These are phyloP conservation scores for Fusarium abutilonis DNA, from an alignment of 2,329 filamentous ascomycete species.

Conservation along the genomic window DNA sequence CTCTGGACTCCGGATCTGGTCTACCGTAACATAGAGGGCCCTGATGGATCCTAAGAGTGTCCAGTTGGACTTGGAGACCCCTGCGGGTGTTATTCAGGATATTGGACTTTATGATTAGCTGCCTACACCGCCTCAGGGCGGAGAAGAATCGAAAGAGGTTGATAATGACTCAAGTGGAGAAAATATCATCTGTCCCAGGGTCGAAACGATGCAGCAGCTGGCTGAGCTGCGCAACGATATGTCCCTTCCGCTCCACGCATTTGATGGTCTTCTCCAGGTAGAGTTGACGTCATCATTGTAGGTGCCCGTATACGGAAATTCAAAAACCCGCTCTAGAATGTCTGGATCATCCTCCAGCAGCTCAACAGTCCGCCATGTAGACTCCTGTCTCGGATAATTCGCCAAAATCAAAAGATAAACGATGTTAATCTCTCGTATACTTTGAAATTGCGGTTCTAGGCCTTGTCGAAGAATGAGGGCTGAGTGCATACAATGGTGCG, in stretches of 20 bases:
- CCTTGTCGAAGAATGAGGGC: conserved; percentile 47
- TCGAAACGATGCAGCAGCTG: neutral
- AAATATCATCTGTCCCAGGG: too few species aligned
- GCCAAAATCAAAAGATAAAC: neutral
- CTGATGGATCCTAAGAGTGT: too few species aligned
- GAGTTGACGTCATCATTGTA: conserved; percentile 21
- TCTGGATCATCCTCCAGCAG: conserved; percentile 47
- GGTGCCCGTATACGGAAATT: conserved; percentile 46
- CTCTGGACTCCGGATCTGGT: conserved; percentile 1
- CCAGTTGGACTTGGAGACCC: too few species aligned
- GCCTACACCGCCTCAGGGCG: too few species aligned
- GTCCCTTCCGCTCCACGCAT: too few species aligned
- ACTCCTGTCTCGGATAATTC: conserved; percentile 26
- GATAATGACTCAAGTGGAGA: too few species aligned
- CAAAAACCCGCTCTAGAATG: conserved; percentile 42
- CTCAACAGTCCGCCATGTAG: conserved; percentile 27
- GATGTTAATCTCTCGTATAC: conserved; percentile 21
- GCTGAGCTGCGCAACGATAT: conserved; percentile 12
- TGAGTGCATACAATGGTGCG: conserved; percentile 50
- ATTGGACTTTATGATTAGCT: too few species aligned
- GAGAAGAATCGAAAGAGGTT: too few species aligned
- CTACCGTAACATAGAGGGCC: too few species aligned
- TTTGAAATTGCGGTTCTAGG: conserved; percentile 41
- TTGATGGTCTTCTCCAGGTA: neutral
- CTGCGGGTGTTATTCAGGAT: too few species aligned